Percentiles rank a stretch among this genome's conserved stretches.
Conservation (phyloP, 352 stramenopile genomes). For the Pythium brachiatum region DNA sequence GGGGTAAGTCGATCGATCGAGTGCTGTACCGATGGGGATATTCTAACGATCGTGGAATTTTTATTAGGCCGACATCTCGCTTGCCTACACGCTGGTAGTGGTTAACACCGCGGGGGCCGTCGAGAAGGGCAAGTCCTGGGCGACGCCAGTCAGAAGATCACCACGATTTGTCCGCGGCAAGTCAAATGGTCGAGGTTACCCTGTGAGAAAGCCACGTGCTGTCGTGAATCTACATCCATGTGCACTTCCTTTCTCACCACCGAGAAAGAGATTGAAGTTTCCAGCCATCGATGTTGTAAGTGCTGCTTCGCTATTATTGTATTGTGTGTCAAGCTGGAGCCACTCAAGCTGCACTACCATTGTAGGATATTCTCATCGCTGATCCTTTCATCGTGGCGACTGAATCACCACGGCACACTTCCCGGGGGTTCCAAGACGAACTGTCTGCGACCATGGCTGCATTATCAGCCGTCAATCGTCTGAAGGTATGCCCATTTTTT, state of each 20-base stretch:
- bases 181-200: constrained; percentile 6
- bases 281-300: constrained; percentile 12
- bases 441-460: constrained; percentile 42
- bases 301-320: neutral
- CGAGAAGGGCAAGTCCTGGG: neutral
- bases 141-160: constrained; percentile 5
- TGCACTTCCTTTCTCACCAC: constrained; percentile 14
- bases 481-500: constrained; percentile 43
- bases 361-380: constrained; percentile 37
- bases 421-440: constrained; percentile 45
- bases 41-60: too few species aligned
- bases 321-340: too few species aligned
- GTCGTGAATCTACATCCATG: constrained; percentile 3
- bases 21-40: too few species aligned
- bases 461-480: constrained; percentile 38
- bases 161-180: constrained; percentile 12
- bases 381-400: constrained; percentile 25
- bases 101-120: neutral
- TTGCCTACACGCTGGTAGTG: constrained; percentile 19
- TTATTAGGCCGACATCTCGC: constrained; percentile 38
- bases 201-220: constrained; percentile 6
- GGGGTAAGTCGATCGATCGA: too few species aligned
- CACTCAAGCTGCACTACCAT: neutral
- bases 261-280: constrained; percentile 22
- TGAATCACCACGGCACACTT: constrained; percentile 16